Evolutionary conservation across 2,329 filamentous ascomycete species (phyloP), one percentile per base, ranked within the genome.

Genomic region (Leptographium radiaticola): DNA sequence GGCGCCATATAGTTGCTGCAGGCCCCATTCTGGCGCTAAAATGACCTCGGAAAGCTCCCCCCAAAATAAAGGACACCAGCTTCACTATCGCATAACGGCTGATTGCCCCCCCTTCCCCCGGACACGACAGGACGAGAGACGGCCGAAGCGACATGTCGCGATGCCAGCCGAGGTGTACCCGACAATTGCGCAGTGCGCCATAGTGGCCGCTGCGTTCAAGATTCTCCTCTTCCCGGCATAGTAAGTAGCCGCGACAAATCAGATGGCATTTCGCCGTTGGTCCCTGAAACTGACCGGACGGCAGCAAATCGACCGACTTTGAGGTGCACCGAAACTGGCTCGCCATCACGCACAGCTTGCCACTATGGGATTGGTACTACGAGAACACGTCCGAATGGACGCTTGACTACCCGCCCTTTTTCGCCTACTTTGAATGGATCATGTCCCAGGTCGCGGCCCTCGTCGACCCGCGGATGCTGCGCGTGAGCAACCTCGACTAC

Each of bases 331-430:
- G 93, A 60, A 98, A 98, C 74, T 98, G 93, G 93, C 82, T 98
- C 43, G 93, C 93, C 59, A 89, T 97, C 62, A 97, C 93, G 6
- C 77, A 95, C 70, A 95, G 87, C 57, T 77, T 97, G 20, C 87
- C 91, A 4, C 71, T 90, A 51, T 82, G 86, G 68, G 76, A 94
- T 61, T 98, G 93, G 93, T 98, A 98, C 71, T 90, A 85, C 66
- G 93, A 98, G 75, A 86, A 90, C 71, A 95, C 90, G 2, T 98
- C 93, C 56, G 89, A 97, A 88, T 98, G 93, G 93, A 98, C 93
- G 0, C 84, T 98, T 64, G 93, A 98, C 72, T 98, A 98, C 67
- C 93, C 93, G 36, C 93, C 93, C 9, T 96, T 97, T 71, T 98
- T 98, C 66, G 93, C 93, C 61, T 90, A 87, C 67, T 96, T 97